Evolutionary conservation across 2,329 filamentous ascomycete genomes (phyloP), one percentile per base, ranked within the genome.

Genomic region (Tolypocladium nubicola): DNA sequence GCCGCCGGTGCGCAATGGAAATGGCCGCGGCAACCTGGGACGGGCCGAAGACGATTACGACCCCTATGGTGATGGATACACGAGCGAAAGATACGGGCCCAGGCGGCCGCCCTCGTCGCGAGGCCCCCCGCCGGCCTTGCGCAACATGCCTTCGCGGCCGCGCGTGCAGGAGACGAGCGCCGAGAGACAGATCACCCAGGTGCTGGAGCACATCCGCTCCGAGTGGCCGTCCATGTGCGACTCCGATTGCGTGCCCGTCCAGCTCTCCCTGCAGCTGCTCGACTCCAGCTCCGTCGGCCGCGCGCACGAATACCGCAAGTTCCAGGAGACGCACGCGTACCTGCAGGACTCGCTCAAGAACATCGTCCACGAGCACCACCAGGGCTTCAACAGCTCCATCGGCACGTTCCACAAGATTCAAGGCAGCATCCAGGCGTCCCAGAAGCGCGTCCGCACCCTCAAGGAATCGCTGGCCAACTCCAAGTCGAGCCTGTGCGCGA

Each of bases 341-440:
- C 82, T 99, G n/a, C 92, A 99, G 69, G 87, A 88, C 65, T 92
- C 93, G 11, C 79, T 99, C 58, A 97, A 96, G 72, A 85, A 86
- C 39, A 96, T 99, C 65, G 94, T 99, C 33, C 96, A 99, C 71
- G 93, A 99, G 75, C 93, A 99, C 69, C 93, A 99, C 68, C 94
- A 99, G 72, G 95, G 94, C 52, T 99, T 99, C 80, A 99, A 97
- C 75, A 96, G 90, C 72, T 97, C 93, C 54, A 97, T 99, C 61
- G 94, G 93, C 71, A 97, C 93, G 23, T 99, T 97, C 69, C 95
- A 99, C 77, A 97, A 96, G 73, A 99, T 99, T 60, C 94, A 99
- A 71, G 85, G 86, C 55, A 96, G 90, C 73, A 94, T 99, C 62
- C 89, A 93, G 66, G 79, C 84, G 54, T 96, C 91, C 19, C 94